phyloP scores from a whole-genome alignment of 352 stramenopile genomes.

The Globisporangium nodosum region DNA sequence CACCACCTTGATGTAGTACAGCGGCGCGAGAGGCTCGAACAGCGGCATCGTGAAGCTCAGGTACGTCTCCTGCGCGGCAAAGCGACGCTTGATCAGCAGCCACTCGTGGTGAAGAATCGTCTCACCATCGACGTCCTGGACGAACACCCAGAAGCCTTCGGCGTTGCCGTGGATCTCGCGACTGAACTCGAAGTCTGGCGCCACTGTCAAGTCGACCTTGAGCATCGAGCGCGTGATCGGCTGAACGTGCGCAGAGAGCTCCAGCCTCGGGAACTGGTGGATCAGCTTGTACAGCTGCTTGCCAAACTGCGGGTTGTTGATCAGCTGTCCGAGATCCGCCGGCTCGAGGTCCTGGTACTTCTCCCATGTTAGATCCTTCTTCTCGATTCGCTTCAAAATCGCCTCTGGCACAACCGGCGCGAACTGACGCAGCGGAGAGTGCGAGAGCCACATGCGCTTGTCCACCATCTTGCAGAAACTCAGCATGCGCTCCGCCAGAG shows the following conservation, averaged over 20 bases:
- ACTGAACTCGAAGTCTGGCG: constrained; percentile 98
- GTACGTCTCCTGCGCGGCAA: constrained; percentile 76
- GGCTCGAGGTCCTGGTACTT: constrained; percentile 97
- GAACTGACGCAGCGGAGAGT: constrained; percentile 98
- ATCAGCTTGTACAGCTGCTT: constrained; percentile 97
- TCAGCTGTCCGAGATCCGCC: constrained; percentile 95
- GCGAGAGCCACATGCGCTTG: constrained; percentile 96
- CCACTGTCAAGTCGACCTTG: constrained; percentile 93
- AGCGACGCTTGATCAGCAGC: constrained; percentile 91
- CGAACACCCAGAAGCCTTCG: constrained; percentile 97
- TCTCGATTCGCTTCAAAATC: constrained; percentile 96
- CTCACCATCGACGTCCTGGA: constrained; percentile 98
- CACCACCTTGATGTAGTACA: constrained; percentile 98
- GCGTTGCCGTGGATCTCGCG: constrained; percentile 94
- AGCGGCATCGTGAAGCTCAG: constrained; percentile 96
- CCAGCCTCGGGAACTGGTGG: constrained; percentile 97
- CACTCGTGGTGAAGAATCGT: constrained; percentile 98
- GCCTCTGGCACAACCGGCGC: constrained; percentile 89
- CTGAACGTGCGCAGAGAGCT: constrained; percentile 96
- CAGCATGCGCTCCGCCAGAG: constrained; percentile 93
- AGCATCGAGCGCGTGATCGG: constrained; percentile 98
- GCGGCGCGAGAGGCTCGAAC: constrained; percentile 95
- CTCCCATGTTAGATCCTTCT: constrained; percentile 98
- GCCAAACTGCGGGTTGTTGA: constrained; percentile 98
- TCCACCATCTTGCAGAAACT: constrained; percentile 99